Conservation (phyloP, 1,284 basidiomycete species). For the Vanrija sp. region DNA sequence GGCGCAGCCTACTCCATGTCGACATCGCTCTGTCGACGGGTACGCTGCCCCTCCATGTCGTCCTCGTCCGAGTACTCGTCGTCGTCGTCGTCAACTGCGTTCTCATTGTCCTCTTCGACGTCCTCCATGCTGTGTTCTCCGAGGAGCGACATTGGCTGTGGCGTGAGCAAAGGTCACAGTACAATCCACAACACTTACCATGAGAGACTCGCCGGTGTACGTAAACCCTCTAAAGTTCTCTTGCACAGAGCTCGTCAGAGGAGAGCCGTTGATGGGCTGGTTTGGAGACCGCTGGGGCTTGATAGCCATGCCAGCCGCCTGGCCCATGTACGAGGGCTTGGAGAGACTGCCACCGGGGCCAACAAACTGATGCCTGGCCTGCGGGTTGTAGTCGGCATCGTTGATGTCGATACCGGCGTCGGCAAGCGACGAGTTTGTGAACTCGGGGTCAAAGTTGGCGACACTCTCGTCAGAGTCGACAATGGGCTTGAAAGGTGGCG, state of each 20-base stretch:
- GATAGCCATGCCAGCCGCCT: slow-evolving; percentile 41
- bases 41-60: slow-evolving; percentile 40
- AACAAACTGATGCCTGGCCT: slow-evolving; percentile 41
- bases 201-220: slow-evolving; percentile 75
- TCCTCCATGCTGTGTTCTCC: slow-evolving; percentile 47
- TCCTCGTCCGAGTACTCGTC: slow-evolving; percentile 46
- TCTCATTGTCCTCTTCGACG: slow-evolving; percentile 36
- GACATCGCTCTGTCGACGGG: slow-evolving; percentile 45
- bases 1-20: slow-evolving; percentile 38
- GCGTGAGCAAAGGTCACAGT: neutral
- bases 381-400: slow-evolving; percentile 48
- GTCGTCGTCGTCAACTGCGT: slow-evolving; percentile 42
- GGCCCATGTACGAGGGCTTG: slow-evolving; percentile 30
- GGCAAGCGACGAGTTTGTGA: slow-evolving; percentile 58
- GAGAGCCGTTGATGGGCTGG: slow-evolving; percentile 52
- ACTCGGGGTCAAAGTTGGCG: slow-evolving; percentile 97
- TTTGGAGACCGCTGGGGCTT: slow-evolving; percentile 33
- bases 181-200: slow-evolving; percentile 32
- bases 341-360: slow-evolving; percentile 46
- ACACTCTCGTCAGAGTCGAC: slow-evolving; percentile 98
- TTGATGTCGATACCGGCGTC: slow-evolving; percentile 57
- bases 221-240: slow-evolving; percentile 92
- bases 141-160: slow-evolving; percentile 48
- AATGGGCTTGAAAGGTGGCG: slow-evolving; percentile 95
- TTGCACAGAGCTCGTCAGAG: slow-evolving; percentile 82